Conservation (phyloP, 1,284 basidiomycete genomes). For the Chalciporus sp. region DNA sequence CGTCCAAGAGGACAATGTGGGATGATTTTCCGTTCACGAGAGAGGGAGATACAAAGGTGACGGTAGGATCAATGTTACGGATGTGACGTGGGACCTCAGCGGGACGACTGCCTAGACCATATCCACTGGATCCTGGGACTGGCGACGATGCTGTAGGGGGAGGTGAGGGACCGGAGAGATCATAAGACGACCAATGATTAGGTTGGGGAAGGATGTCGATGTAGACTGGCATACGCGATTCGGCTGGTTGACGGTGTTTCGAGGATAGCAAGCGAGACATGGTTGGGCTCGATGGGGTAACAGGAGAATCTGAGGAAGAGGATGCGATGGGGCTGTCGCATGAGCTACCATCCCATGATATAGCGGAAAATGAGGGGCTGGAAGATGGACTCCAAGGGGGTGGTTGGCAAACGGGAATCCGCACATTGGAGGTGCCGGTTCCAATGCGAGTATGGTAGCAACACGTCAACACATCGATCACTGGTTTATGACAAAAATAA, state of each 20-base stretch:
- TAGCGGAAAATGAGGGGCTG: conserved; percentile 27
- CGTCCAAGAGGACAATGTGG: conserved; percentile 56
- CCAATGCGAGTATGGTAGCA: conserved; percentile 33
- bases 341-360: conserved; percentile 37
- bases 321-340: conserved; percentile 45
- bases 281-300: conserved; percentile 36
- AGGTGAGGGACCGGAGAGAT: conserved; percentile 10
- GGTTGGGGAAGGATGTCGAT: conserved; percentile 57
- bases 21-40: conserved; percentile 50
- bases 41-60: conserved; percentile 55
- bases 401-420: conserved; percentile 16
- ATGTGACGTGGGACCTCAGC: conserved; percentile 54
- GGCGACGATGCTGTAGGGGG: conserved; percentile 14
- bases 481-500: conserved; percentile 35
- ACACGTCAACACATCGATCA: conserved; percentile 38
- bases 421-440: conserved; percentile 24
- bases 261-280: conserved; percentile 24
- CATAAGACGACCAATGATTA: conserved; percentile 18
- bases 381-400: conserved; percentile 21
- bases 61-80: conserved; percentile 59
- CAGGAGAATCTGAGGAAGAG: conserved; percentile 39
- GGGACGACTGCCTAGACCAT: conserved; percentile 32
- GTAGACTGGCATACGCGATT: conserved; percentile 50
- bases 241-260: conserved; percentile 26
- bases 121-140: conserved; percentile 17